Evolutionary conservation across 2,329 filamentous ascomycete genomes (phyloP).

Genomic region (Aspergillus fijiensis): DNA sequence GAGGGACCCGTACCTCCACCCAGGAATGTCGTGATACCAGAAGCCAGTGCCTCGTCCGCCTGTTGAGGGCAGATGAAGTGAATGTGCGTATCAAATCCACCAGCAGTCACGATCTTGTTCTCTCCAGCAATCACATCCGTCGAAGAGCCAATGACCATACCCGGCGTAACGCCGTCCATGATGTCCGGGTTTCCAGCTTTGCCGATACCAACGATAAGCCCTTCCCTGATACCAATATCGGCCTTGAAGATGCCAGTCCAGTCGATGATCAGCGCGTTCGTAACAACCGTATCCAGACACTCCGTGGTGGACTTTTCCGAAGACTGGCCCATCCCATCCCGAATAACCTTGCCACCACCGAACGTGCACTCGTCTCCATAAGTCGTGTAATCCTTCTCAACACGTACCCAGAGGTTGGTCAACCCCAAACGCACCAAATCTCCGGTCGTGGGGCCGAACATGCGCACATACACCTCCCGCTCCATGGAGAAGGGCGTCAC

Average conservation of each 20-base stretch:
- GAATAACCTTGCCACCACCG: conserved; percentile 87
- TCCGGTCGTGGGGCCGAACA: conserved; percentile 91
- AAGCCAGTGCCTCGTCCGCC: conserved; percentile 75
- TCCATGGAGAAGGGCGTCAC: conserved; percentile 70
- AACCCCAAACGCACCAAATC: conserved; percentile 78
- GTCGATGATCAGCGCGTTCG: conserved; percentile 86
- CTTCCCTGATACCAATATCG: conserved; percentile 89
- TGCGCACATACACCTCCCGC: conserved; percentile 73
- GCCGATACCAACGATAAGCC: conserved; percentile 81
- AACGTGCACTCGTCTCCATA: conserved; percentile 96
- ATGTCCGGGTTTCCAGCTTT: conserved; percentile 97
- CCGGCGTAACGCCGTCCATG: conserved; percentile 79
- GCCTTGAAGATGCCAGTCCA: conserved; percentile 94
- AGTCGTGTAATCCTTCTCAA: conserved; percentile 79
- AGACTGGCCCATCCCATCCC: conserved; percentile 95
- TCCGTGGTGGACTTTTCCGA: conserved; percentile 71
- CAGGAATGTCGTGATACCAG: conserved; percentile 85
- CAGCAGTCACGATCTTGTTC: conserved; percentile 85
- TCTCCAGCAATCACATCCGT: conserved; percentile 93
- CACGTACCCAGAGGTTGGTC: conserved; percentile 86
- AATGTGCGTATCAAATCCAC: conserved; percentile 85
- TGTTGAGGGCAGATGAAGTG: conserved; percentile 97
- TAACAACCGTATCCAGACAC: conserved; percentile 79
- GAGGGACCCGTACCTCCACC: conserved; percentile 92
- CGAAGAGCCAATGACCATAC: conserved; percentile 79